Evolutionary conservation across 2,329 filamentous ascomycete species (phyloP).

Genomic region (Nannizziopsis barbatae): DNA sequence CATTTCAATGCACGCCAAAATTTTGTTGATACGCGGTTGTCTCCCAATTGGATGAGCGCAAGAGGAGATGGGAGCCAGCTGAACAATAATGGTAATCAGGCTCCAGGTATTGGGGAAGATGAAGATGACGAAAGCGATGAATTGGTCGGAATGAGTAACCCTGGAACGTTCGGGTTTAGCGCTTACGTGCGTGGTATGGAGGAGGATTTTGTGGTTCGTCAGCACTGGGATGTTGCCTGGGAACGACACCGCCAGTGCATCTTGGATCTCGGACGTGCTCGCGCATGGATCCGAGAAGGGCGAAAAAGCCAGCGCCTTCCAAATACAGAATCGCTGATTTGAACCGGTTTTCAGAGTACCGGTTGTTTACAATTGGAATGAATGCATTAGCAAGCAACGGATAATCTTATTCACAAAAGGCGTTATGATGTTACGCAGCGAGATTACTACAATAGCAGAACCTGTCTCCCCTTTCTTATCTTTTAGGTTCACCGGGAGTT

Average conservation of each 20-base stretch:
- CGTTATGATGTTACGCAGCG: no score
- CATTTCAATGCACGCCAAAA: conserved; percentile 46
- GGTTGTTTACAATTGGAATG: no score
- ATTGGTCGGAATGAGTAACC: conserved; percentile 24
- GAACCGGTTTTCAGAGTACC: not conserved
- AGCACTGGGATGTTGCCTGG: conserved; percentile 40
- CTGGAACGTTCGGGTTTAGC: conserved; percentile 32
- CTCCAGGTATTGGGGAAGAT: conserved; percentile 8
- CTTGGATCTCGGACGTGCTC: conserved; percentile 23
- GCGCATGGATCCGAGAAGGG: conserved; percentile 14
- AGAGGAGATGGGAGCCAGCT: conserved; percentile 38
- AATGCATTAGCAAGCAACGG: no score
- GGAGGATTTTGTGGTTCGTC: conserved; percentile 36
- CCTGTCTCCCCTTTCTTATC: no score
- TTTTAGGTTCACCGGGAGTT: no score
- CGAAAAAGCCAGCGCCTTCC: not conserved
- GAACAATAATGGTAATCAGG: conserved; percentile 16
- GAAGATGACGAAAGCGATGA: conserved; percentile 22
- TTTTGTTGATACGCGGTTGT: conserved; percentile 36
- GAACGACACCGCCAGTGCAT: conserved; percentile 37
- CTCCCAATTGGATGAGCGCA: conserved; percentile 42
- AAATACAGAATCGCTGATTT: conserved; percentile 2
- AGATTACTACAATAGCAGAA: no score
- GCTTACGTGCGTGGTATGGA: conserved; percentile 37
- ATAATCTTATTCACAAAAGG: no score